Base-by-base conservation (phyloP, 2,329 filamentous ascomycete genomes). In the Exophiala sideris region DNA sequence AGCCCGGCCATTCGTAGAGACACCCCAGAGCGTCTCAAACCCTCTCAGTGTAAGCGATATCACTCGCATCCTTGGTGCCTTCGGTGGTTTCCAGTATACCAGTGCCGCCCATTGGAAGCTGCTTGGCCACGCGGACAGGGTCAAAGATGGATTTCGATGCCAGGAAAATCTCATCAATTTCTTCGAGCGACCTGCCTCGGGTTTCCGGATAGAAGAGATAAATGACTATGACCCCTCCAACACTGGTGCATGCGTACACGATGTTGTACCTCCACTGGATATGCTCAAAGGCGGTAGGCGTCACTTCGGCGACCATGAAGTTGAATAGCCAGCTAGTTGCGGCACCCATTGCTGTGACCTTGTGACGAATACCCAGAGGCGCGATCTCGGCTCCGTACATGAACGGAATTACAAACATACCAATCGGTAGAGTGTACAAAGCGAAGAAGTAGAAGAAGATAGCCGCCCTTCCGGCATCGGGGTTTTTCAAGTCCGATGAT, bases 171-270 rank as follows among this genome's bases (percentile, higher is more conserved):
- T 81, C 76, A 64, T 88, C 85, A 67, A 88, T 82, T 67, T 88
- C 85, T 68, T 88, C 85, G 34, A 88, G 74, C 11, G 75, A 80
- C 8, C 79, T 77, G 60, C 40, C 40, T 7, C 24, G 12, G 0
- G 86, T 90, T 71, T 89, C 81, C 0, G 85, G 86, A 62, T 82
- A 83, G 11, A 78, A 68, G 59, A 90, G 75, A 67, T 81, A 81
- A 65, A 88, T 83, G 67, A 90, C 86, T 45, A 89, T 67, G 39
- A 84, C 83, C 63, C 87, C 87, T 3, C 77, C 76, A 1, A 78
- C 77, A 66, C 87, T 88, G 74, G 90, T 89, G 12, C 83, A 78
- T 8, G 79, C 88, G 65, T 91, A 92, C 59, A 91, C 77, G 69
- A 91, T 80, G 70, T 91, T 91, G 59, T 83, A 83, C 63, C 80